Evolutionary conservation across 2,329 filamentous ascomycete genomes (phyloP).

Genomic region (Aspergillus tanneri): DNA sequence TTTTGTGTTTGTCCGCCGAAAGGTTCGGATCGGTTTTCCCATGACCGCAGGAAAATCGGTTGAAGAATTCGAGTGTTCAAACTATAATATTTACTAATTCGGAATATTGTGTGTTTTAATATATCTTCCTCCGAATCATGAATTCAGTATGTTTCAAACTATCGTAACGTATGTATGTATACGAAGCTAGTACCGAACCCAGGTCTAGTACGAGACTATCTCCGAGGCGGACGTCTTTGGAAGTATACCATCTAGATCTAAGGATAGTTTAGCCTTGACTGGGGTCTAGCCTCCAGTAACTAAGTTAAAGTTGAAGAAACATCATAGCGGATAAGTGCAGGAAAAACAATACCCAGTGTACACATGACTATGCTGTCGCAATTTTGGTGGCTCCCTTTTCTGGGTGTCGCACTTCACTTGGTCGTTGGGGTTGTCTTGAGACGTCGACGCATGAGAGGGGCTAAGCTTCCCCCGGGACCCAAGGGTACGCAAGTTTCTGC

Average conservation of each 20-base stretch:
- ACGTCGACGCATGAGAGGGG: background rate
- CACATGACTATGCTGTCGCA: conserved; percentile 1
- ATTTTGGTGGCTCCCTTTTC: conserved; percentile 1
- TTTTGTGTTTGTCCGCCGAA: no score
- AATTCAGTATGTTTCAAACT: background rate
- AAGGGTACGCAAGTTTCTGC: background rate
- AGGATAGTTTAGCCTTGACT: conserved; percentile 1
- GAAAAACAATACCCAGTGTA: background rate
- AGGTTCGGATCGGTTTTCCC: no score
- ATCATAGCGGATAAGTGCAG: conserved; percentile 2
- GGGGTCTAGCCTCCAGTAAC: conserved; percentile 2
- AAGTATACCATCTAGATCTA: conserved; percentile 1
- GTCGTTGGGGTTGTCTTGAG: background rate
- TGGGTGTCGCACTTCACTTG: conserved; percentile 2
- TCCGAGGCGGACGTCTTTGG: background rate
- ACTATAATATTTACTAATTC: no score
- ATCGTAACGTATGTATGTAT: conserved; percentile 1
- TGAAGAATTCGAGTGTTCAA: no score
- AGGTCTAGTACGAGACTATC: background rate
- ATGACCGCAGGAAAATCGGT: no score
- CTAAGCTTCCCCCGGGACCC: background rate
- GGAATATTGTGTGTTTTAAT: no score
- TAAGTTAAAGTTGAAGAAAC: conserved; percentile 1
- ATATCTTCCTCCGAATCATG: conserved; percentile 1
- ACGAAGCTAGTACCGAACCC: conserved; percentile 1